Conservation (phyloP, 225 moss, liverwort and hornwort genomes). For the Sphagnum tenellum region DNA sequence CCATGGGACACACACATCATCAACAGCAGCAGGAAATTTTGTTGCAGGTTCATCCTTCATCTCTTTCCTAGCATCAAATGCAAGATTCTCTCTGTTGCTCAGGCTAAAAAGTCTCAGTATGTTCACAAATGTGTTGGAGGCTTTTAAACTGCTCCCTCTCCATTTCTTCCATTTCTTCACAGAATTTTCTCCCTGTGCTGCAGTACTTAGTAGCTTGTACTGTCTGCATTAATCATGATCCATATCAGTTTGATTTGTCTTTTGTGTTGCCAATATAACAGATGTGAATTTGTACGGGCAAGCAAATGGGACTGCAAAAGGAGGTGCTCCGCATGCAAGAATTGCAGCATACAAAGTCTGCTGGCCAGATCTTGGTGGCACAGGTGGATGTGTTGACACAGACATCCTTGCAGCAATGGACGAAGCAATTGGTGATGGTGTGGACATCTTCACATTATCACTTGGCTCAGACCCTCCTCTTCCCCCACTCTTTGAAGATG, state of each 20-base stretch:
- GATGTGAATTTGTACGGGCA: conserved; percentile 41
- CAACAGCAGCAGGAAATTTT: conserved; percentile 62
- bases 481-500: conserved; percentile 33
- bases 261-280: conserved; percentile 5
- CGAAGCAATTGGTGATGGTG: conserved; percentile 55
- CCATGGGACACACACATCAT: conserved; percentile 80
- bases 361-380: conserved; percentile 27
- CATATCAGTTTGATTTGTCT: neutral
- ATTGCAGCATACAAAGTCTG: conserved; percentile 85
- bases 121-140: neutral
- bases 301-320: conserved; percentile 60
- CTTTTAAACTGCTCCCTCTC: neutral
- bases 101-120: neutral
- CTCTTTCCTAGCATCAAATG: neutral
- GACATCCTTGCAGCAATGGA: conserved; percentile 48
- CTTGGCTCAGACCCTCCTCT: conserved; percentile 43
- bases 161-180: neutral
- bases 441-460: conserved; percentile 65
- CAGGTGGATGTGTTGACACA: conserved; percentile 19
- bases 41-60: conserved; percentile 16
- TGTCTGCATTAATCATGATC: too few species aligned
- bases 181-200: neutral
- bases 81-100: neutral
- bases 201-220: too few species aligned
- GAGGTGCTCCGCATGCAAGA: conserved; percentile 56